These are phyloP conservation scores for Chlamydomonas sp. DNA, from an alignment of 139 green algal genomes.

Conservation along the genomic window DNA sequence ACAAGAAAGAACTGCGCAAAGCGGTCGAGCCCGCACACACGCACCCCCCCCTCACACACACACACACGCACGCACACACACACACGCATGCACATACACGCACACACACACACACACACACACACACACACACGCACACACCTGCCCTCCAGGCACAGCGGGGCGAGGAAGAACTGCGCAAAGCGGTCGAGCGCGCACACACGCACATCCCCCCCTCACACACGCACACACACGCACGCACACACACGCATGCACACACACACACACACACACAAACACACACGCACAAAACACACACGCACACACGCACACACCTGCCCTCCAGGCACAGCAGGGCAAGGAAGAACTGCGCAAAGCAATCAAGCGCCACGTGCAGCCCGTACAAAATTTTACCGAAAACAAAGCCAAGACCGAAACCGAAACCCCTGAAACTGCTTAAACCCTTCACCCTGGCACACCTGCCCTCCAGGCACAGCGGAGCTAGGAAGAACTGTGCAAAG, in stretches of 20 bases:
- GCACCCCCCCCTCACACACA: background rate
- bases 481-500: slow-evolving; percentile 92
- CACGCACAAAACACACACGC: background rate
- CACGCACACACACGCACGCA: background rate
- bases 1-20: background rate
- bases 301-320: background rate
- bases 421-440: too few relatives aligned
- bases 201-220: too few relatives aligned
- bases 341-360: too few relatives aligned
- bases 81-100: too few relatives aligned
- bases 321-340: background rate
- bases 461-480: slow-evolving; percentile 54
- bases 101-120: slow-evolving; percentile 3
- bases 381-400: too few relatives aligned
- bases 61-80: background rate
- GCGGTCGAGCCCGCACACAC: background rate
- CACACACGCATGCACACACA: background rate
- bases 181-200: too few relatives aligned
- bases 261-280: slow-evolving; percentile 1
- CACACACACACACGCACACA: too few relatives aligned
- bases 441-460: background rate
- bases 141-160: too few relatives aligned
- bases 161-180: too few relatives aligned
- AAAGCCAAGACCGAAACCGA: too few relatives aligned
- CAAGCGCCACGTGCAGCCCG: too few relatives aligned